phyloP scores from a whole-genome alignment of 345 rosid species.

The Rhizophora mangle region DNA sequence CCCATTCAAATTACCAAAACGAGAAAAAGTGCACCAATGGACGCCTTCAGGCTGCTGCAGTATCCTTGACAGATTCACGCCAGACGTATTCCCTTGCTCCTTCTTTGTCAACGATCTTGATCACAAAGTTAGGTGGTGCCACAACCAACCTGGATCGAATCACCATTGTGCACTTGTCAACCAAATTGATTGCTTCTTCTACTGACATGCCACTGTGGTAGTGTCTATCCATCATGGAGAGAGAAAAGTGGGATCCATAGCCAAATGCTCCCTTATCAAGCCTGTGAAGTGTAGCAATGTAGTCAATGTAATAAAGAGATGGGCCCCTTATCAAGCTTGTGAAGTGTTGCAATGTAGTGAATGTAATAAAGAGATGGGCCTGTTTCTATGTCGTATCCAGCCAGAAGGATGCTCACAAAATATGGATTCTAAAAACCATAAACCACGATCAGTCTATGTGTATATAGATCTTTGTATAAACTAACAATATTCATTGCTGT shows the following conservation, averaged over 20 bases:
- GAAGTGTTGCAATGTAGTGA: conserved; percentile 80
- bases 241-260: conserved; percentile 80
- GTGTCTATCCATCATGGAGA: conserved; percentile 84
- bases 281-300: conserved; percentile 83
- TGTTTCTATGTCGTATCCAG: conserved; percentile 83
- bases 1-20: too few species aligned
- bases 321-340: conserved; percentile 92
- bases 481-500: too few species aligned
- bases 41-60: not conserved
- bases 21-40: too few species aligned
- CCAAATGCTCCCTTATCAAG: conserved; percentile 90
- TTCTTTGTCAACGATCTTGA: conserved; percentile 81
- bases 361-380: conserved; percentile 86
- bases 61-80: conserved; percentile 67
- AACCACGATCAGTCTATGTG: too few species aligned
- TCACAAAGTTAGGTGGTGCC: conserved; percentile 82
- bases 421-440: conserved; percentile 55
- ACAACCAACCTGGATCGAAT: conserved; percentile 82
- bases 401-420: conserved; percentile 71
- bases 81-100: conserved; percentile 71
- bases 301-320: too few species aligned
- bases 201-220: conserved; percentile 74
- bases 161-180: conserved; percentile 77
- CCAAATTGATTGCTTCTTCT: conserved; percentile 71
- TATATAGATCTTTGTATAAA: too few species aligned